Evolutionary conservation across 345 rosid genomes (phyloP).

Genomic region (Ricinus communis): DNA sequence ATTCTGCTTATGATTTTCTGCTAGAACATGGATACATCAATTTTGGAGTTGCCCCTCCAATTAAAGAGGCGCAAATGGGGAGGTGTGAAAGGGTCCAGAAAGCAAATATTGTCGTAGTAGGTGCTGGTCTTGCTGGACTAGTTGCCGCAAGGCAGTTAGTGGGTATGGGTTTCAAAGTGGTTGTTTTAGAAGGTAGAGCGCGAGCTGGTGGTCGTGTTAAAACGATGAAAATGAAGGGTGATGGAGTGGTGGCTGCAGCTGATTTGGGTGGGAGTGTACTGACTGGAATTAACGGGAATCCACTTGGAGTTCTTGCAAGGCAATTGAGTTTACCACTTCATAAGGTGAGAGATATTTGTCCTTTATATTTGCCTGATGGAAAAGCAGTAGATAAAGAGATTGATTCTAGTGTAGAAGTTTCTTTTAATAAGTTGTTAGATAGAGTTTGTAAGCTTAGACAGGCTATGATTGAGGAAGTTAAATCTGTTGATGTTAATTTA

Average conservation of each 20-base stretch:
- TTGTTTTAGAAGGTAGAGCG: slow-evolving; percentile 80
- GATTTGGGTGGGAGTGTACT: slow-evolving; percentile 95
- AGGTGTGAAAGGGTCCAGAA: slow-evolving; percentile 50
- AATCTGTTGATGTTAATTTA: slow-evolving; percentile 73
- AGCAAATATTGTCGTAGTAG: slow-evolving; percentile 76
- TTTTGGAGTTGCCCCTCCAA: slow-evolving; percentile 70
- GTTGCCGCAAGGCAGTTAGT: slow-evolving; percentile 84
- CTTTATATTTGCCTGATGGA: slow-evolving; percentile 83
- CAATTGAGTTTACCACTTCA: slow-evolving; percentile 87
- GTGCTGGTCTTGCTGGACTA: slow-evolving; percentile 86
- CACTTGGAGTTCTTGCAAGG: slow-evolving; percentile 88
- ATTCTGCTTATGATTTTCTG: slow-evolving; percentile 70
- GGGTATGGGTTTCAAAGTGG: slow-evolving; percentile 86
- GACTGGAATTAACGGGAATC: slow-evolving; percentile 93
- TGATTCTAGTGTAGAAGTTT: slow-evolving; percentile 78
- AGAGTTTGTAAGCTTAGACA: slow-evolving; percentile 96
- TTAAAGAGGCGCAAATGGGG: slow-evolving; percentile 64
- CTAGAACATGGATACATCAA: slow-evolving; percentile 86
- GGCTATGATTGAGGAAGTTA: slow-evolving; percentile 91
- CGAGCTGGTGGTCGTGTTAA: slow-evolving; percentile 90
- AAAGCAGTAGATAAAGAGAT: slow-evolving; percentile 66
- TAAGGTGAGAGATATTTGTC: slow-evolving; percentile 94
- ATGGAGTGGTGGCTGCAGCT: slow-evolving; percentile 72
- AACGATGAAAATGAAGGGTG: slow-evolving; percentile 75
- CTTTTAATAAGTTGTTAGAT: slow-evolving; percentile 83